Evolutionary conservation across 2,329 filamentous ascomycete species (phyloP), one percentile per base, ranked within the genome.

Genomic region (Epichloe typhina): DNA sequence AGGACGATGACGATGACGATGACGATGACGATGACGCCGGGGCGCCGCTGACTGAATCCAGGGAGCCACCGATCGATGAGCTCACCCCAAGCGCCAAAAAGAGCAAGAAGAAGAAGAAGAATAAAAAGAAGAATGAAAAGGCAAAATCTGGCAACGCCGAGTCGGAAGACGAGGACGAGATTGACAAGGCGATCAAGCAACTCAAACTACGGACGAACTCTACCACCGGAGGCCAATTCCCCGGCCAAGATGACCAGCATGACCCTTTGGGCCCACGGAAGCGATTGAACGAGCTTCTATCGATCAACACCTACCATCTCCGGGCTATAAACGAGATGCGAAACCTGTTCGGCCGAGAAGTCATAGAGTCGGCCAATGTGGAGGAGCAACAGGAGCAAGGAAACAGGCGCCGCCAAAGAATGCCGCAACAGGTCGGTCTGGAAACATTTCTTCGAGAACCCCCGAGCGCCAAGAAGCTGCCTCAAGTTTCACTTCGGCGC

Each of bases 321-420:
- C 90, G 91, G 62, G 87, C 87, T 7, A 75, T 84, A 37, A 95
- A 95, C 61, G 93, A 98, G 70, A 96, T 98, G 88, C 84, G 76
- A 47, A 71, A 69, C 33, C 65, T 81, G 2, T 82, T 76, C 64
- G 79, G 73, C 6, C 71, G 69, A 56, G 79, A 73, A 50, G 77
- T 71, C 61, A 84, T 75, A 65, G 79, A 71, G 61, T 75, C 70
- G 1, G 76, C 72, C 8, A 63, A 71, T 15, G 69, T 66, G 6
- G 76, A 78, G 52, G 74, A 78, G 52, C 69, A 70, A 46, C 66
- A 68, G 38, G 67, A 75, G 55, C 64, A 59, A 41, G 65, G 66
- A 47, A 62, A 66, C 31, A 60, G 62, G 31, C 61, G 64, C 41
- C 60, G 66, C 11, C 41, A 47, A 13, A 62, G 66, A n/a, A 60